Evolutionary conservation across 768 basidiomycete species (phyloP), one percentile per base, ranked within the genome.

Genomic region (Russula sp.): DNA sequence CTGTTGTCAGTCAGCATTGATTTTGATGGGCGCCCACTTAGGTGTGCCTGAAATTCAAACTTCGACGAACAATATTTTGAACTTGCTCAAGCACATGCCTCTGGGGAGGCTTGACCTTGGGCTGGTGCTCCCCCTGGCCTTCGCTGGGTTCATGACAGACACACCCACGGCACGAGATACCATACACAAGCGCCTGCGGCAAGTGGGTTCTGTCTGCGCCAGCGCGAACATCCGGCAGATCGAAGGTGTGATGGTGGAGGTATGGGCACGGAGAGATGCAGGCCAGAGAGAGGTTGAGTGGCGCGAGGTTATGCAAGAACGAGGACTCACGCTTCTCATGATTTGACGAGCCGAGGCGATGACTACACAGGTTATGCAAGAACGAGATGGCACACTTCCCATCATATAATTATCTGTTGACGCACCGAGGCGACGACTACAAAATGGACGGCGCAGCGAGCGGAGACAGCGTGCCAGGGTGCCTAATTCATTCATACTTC

Each of bases 271-370:
- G 49, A 48, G 65, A 29, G 66, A 67, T 8, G 45, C 59, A 45
- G 57, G 56, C 8, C 58, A 54, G 14, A 51, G 50, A 32, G 56
- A 60, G 35, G 53, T 66, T 22, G 60, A 62, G 25, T 67, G 66
- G 66, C 60, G 66, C 38, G 66, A 67, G 0, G 60, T 67, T 45
- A 67, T 67, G 66, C 66, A 59, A 35, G 66, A 65, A 16, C 64
- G 58, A 20, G 66, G 66, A 39, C 58, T 62, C 18, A 66, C 64
- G 53, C 60, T 66, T 61, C 57, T 67, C 50, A 60, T 67, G 56
- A 58, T 67, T 50, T 32, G 32, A 53, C 22, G 52, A 38, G 50
- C 45, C 25, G 18, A 49, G 14, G 53, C 22, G 35, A 63, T 22
- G 41, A 63, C 41, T 55, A 49, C 39, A 42, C 36, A 20, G 58